phyloP scores from a whole-genome alignment of 2,329 filamentous ascomycete genomes.

The Microthyrium microscopicum region DNA sequence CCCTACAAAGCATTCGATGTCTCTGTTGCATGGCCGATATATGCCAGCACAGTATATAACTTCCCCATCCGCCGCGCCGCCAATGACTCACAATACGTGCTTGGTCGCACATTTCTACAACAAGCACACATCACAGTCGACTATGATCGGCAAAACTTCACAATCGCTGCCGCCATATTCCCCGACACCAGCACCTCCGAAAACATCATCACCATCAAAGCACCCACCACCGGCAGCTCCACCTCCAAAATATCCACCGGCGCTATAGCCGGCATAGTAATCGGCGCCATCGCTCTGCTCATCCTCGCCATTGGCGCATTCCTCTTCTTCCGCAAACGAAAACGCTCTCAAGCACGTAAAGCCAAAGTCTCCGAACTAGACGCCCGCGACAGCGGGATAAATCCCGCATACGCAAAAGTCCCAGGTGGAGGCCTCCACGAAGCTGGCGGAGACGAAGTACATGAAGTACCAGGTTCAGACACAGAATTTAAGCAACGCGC shows the following conservation, averaged over 20 bases:
- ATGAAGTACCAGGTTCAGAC: no score
- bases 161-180: slow-evolving; percentile 7
- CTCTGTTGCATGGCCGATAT: slow-evolving; percentile 12
- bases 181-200: slow-evolving; percentile 3
- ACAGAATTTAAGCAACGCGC: no score
- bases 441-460: no score
- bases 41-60: slow-evolving; percentile 15
- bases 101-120: slow-evolving; percentile 24
- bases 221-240: not conserved
- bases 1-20: slow-evolving; percentile 24
- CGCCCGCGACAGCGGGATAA: no score
- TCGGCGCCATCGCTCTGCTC: slow-evolving; percentile 4
- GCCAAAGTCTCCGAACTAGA: not conserved
- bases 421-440: no score
- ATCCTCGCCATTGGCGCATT: slow-evolving; percentile 1
- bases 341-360: not conserved
- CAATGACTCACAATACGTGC: slow-evolving; percentile 20
- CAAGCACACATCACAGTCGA: slow-evolving; percentile 25
- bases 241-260: slow-evolving; percentile 6
- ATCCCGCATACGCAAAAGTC: no score
- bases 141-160: slow-evolving; percentile 14
- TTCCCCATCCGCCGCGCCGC: slow-evolving; percentile 22
- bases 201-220: slow-evolving; percentile 8
- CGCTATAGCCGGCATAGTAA: slow-evolving; percentile 9
- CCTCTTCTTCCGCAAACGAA: slow-evolving; percentile 4